Base-by-base conservation (phyloP, 2,329 filamentous ascomycete species). In the Coniochaeta prunicola region DNA sequence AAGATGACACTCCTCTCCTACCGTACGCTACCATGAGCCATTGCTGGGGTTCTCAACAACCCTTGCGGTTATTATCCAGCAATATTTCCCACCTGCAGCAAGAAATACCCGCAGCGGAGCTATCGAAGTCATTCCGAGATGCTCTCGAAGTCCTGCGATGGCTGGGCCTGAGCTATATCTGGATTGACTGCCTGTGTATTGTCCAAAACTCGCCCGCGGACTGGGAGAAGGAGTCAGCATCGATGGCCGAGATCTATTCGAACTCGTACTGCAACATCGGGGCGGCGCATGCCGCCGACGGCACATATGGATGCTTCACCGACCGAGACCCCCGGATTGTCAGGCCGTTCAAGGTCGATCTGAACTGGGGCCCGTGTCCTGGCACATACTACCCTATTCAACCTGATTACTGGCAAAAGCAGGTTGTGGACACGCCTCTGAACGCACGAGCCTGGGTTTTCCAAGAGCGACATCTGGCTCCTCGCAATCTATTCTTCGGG, bases 261-360 rank as follows among this genome's bases (percentile, higher is more conserved):
- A 13, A 45, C 45, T 34, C 48, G 3, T 28, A n/a, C 30, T 40
- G 26, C 31, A 55, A 53, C 36, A 67, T 64, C 28, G 61, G 57
- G 34, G 61, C 64, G 36, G 63, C 66, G 45, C 64, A 67, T 9
- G 54, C 55, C 13, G 17, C 5, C 21, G 45, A 57, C 34, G 33
- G 33, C 33, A 36, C 5, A 3, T 9, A 7, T 15, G 33, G 33
- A 7, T 36, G 33, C 10, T 36, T 36, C 10, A 15, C 10, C 3
- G 6, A 7, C 5, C 33, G 33, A 7, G 33, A 36, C 10, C 33
- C 33, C 3, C 6, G 12, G 33, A 3, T 15, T 9, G 4, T 36
- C 6, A 36, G 10, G 10, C 33, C 33, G 3, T 3, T 36, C 5
- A 7, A 15, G 6, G 12, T 36, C 10, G 12, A 15, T 3, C 6